phyloP scores from a whole-genome alignment of 805 yeast genomes.

The Yarrowia bubula region DNA sequence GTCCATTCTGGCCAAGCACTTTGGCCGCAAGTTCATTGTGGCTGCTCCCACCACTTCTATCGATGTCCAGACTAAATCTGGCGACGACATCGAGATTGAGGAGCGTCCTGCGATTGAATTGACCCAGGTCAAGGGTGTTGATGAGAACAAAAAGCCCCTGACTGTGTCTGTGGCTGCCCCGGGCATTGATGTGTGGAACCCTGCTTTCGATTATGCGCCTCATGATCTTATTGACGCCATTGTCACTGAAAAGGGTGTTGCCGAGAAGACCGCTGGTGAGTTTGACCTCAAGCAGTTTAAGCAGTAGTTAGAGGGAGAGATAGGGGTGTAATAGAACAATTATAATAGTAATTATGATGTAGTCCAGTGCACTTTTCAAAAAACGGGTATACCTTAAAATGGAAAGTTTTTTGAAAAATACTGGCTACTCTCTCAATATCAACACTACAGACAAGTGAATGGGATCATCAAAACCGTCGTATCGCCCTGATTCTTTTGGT shows the following conservation, averaged over 20 bases:
- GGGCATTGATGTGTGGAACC: slow-evolving; percentile 88
- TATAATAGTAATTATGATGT: too few relatives aligned
- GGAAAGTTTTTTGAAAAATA: too few relatives aligned
- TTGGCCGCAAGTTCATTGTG: slow-evolving; percentile 76
- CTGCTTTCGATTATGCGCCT: slow-evolving; percentile 93
- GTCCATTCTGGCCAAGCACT: slow-evolving; percentile 66
- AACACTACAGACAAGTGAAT: too few relatives aligned
- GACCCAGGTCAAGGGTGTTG: slow-evolving; percentile 69
- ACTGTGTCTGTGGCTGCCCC: slow-evolving; percentile 83
- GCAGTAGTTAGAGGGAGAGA: neutral
- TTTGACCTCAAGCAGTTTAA: slow-evolving; percentile 45
- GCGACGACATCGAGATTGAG: slow-evolving; percentile 79
- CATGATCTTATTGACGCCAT: slow-evolving; percentile 78
- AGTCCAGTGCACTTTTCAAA: too few relatives aligned
- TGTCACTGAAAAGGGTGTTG: slow-evolving; percentile 74
- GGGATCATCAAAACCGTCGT: too few relatives aligned
- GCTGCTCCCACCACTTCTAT: slow-evolving; percentile 95
- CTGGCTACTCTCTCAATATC: too few relatives aligned
- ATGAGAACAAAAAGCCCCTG: slow-evolving; percentile 36
- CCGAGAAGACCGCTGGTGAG: slow-evolving; percentile 52
- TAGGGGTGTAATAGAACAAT: neutral
- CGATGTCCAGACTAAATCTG: slow-evolving; percentile 63
- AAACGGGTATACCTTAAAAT: too few relatives aligned
- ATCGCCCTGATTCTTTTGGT: too few relatives aligned
- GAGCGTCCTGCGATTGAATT: slow-evolving; percentile 81